Percentiles rank a stretch among this genome's conserved stretches.
Evolutionary conservation across 192 early-diverging fungal genomes (phyloP).

Genomic region (Linnemannia elongata): DNA sequence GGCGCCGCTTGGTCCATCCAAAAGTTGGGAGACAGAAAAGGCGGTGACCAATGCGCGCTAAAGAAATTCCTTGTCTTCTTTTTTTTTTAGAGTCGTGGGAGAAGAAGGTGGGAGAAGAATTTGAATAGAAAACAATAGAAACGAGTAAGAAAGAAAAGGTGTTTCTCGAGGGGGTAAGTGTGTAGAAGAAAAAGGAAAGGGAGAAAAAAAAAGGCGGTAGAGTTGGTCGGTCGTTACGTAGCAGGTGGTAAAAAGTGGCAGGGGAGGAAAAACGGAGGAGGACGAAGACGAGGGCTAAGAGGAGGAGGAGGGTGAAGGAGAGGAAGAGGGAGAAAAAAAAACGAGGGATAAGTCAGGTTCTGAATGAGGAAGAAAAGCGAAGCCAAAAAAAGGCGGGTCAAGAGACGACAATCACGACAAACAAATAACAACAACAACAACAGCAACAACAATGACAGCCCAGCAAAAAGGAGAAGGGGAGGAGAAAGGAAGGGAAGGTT

Average conservation of each 20-base stretch:
- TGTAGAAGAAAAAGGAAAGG: background rate
- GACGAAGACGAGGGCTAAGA: background rate
- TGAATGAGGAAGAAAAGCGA: slow-evolving; percentile 6
- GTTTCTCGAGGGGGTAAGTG: background rate
- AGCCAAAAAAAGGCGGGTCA: background rate
- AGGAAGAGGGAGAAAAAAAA: background rate
- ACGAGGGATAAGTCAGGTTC: slow-evolving; percentile 30
- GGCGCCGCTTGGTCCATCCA: slow-evolving; percentile 54
- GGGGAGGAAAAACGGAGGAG: slow-evolving; percentile 1
- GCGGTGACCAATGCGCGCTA: background rate
- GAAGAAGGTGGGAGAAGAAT: background rate
- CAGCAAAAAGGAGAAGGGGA: background rate
- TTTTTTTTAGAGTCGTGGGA: background rate
- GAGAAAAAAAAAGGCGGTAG: background rate
- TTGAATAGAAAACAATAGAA: background rate
- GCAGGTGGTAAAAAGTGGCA: background rate
- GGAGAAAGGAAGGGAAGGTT: background rate
- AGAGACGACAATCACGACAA: background rate
- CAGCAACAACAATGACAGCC: background rate
- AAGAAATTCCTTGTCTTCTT: background rate
- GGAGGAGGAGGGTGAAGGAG: slow-evolving; percentile 1
- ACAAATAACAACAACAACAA: too few species aligned
- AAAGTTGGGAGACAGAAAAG: background rate
- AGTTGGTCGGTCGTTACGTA: slow-evolving; percentile 2
- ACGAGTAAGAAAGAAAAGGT: background rate